phyloP scores from a whole-genome alignment of 2,329 filamentous ascomycete genomes.

The Ascochyta rabiei region DNA sequence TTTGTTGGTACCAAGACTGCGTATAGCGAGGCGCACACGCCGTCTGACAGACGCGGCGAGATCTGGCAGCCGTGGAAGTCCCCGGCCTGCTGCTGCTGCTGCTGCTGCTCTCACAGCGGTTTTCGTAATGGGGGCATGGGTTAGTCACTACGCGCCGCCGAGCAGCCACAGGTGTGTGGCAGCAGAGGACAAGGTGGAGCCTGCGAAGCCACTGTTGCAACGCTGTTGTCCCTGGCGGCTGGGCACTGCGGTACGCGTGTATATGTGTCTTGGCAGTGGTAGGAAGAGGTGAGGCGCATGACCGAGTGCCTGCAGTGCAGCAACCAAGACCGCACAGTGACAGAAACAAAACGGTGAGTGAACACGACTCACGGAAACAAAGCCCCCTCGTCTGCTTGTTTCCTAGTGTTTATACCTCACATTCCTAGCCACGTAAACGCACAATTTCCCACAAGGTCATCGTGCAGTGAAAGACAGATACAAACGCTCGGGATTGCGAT shows the following conservation, averaged over 20 bases:
- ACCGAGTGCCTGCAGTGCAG: background rate
- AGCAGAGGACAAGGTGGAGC: slow-evolving; percentile 1
- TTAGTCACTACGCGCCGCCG: background rate
- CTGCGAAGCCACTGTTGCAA: slow-evolving; percentile 5
- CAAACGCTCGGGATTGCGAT: slow-evolving; percentile 1
- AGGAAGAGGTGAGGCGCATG: slow-evolving; percentile 8
- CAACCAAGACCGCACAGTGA: background rate
- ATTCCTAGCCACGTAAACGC: background rate
- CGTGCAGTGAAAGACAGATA: background rate
- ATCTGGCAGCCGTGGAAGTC: background rate
- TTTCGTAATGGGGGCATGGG: background rate
- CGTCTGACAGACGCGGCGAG: background rate
- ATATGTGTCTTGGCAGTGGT: slow-evolving; percentile 7
- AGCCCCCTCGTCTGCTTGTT: background rate
- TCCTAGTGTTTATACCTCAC: no score
- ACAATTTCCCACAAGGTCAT: no score
- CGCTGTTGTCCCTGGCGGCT: slow-evolving; percentile 6
- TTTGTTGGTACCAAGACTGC: background rate
- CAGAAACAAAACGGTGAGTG: no score
- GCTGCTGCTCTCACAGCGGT: background rate
- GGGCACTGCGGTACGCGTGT: slow-evolving; percentile 22
- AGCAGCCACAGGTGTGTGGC: slow-evolving; percentile 12
- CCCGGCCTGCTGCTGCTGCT: background rate
- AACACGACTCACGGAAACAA: no score
- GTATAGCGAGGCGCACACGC: background rate